Evolutionary conservation across 2,329 filamentous ascomycete genomes (phyloP).

Genomic region (Coniochaeta ligniaria): DNA sequence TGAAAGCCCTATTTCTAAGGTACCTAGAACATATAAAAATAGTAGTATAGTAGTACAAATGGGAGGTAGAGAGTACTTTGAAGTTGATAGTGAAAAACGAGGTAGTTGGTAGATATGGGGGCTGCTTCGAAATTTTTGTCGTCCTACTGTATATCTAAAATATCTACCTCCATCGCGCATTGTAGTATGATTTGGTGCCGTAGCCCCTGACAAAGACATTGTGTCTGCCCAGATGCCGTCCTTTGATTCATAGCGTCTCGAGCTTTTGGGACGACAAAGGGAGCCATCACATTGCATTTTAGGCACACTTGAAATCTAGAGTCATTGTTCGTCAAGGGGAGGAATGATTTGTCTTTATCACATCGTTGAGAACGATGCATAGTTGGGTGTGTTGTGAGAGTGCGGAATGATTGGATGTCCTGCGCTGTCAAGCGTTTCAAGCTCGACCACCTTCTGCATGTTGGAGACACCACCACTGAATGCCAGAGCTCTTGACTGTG

Average conservation of each 20-base stretch:
- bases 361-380: background rate
- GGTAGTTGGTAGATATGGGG: no score
- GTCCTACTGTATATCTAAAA: no score
- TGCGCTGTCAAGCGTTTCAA: background rate
- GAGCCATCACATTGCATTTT: background rate
- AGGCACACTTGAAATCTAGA: background rate
- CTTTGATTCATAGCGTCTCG: background rate
- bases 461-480: background rate
- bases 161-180: background rate
- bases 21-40: no score
- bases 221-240: background rate
- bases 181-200: background rate
- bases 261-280: background rate
- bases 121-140: no score
- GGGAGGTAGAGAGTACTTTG: no score
- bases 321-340: background rate
- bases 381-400: background rate
- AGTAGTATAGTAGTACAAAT: no score
- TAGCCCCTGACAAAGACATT: background rate
- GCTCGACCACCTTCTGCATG: background rate
- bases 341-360: background rate
- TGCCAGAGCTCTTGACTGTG: no score
- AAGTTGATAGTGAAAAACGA: no score
- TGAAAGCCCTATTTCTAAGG: no score
- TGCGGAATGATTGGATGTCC: background rate